Percentiles rank a stretch among this genome's conserved stretches.
Evolutionary conservation across 164 flowering plant genomes (phyloP).

Genomic region (Nymphaea colorata): DNA sequence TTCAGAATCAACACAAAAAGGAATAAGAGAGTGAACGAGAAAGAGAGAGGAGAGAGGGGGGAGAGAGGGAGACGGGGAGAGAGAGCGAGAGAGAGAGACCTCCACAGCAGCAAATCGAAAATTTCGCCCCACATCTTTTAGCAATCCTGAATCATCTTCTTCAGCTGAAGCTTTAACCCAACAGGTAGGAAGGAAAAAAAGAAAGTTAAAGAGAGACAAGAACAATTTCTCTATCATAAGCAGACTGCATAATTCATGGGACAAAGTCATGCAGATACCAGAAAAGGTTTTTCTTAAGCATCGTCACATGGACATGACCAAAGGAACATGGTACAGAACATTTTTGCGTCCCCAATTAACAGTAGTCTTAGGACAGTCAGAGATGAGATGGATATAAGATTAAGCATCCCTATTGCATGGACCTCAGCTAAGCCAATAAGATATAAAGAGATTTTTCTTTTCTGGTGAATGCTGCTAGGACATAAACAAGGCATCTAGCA

Average conservation of each 20-base stretch:
- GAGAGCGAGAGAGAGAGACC: slow-evolving; percentile 21
- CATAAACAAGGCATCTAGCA: too few species aligned
- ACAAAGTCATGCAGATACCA: background rate
- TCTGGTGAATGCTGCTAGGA: too few species aligned
- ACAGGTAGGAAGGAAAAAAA: background rate
- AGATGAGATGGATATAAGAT: too few species aligned
- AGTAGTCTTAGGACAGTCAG: too few species aligned
- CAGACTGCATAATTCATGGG: too few species aligned
- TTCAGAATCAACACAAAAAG: slow-evolving; percentile 10
- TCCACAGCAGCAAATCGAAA: slow-evolving; percentile 76
- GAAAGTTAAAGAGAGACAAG: background rate
- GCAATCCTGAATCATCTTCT: slow-evolving; percentile 68
- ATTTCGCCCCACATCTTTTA: slow-evolving; percentile 64
- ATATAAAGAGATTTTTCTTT: too few species aligned
- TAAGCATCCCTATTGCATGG: too few species aligned
- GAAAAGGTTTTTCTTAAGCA: background rate
- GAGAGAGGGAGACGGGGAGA: background rate
- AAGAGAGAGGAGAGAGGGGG: background rate
- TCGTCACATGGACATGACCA: background rate
- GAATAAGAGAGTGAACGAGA: background rate
- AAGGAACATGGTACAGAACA: too few species aligned
- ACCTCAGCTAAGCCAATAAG: too few species aligned
- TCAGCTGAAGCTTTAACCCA: slow-evolving; percentile 34
- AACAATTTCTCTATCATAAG: background rate
- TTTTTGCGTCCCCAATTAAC: too few species aligned